Evolutionary conservation across 257 asterid genomes (phyloP).

Genomic region (Petrea volubilis): DNA sequence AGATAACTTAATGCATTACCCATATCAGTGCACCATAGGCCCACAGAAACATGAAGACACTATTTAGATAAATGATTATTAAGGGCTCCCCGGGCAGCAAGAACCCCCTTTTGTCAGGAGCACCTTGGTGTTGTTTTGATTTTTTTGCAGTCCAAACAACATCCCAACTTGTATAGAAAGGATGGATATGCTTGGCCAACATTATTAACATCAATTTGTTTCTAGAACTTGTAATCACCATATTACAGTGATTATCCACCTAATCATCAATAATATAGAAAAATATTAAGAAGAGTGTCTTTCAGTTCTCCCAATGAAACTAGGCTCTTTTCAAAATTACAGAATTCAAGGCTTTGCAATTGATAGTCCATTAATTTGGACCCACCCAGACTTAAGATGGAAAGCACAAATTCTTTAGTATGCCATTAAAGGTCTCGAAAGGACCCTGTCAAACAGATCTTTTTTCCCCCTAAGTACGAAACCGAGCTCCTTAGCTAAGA

Average conservation of each 20-base stretch:
- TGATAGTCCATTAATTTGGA: constrained; percentile 17
- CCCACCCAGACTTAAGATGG: neutral
- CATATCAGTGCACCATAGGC: neutral
- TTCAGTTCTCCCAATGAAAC: constrained; percentile 4
- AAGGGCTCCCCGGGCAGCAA: constrained; percentile 2
- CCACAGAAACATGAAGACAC: neutral
- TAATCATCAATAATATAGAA: neutral
- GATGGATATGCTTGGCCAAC: neutral
- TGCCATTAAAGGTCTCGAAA: constrained; percentile 6
- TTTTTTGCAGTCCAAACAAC: constrained; percentile 12
- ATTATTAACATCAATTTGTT: neutral
- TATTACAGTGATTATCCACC: neutral
- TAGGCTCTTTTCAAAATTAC: neutral
- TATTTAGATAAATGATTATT: constrained; percentile 7
- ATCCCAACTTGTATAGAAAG: constrained; percentile 17
- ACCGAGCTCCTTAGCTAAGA: neutral
- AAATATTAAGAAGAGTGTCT: constrained; percentile 3
- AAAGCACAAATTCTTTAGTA: neutral
- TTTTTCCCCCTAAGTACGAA: constrained; percentile 20
- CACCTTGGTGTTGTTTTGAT: constrained; percentile 9
- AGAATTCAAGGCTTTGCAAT: neutral
- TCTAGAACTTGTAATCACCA: neutral
- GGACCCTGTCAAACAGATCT: constrained; percentile 7
- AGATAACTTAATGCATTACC: constrained; percentile 1
- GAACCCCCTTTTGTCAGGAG: constrained; percentile 6